Percentiles rank a stretch among this genome's conserved stretches.
Evolutionary conservation across 805 yeast species (phyloP).

Genomic region (Yamadazyma akitaensis): DNA sequence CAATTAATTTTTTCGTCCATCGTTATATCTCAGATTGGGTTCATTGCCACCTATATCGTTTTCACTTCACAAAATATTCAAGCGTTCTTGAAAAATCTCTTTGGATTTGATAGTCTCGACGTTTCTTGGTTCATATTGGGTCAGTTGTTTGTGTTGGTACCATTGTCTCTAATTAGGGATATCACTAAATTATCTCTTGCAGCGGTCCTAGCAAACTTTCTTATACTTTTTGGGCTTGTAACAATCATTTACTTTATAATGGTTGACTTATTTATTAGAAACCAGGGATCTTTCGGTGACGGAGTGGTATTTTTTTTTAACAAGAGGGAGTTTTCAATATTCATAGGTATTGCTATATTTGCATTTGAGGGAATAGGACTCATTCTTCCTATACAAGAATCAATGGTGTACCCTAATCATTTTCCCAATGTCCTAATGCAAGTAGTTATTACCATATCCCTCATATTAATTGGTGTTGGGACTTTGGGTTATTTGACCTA

Average conservation of each 20-base stretch:
- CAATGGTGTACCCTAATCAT: conserved; percentile 72
- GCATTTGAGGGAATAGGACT: conserved; percentile 88
- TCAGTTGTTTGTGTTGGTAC: conserved; percentile 60
- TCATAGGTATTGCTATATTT: conserved; percentile 80
- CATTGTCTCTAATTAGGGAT: conserved; percentile 70
- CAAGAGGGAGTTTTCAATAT: conserved; percentile 58
- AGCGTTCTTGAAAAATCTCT: conserved; percentile 57
- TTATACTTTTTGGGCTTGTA: conserved; percentile 61
- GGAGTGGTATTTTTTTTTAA: conserved; percentile 54
- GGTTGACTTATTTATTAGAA: conserved; percentile 37
- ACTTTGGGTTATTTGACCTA: conserved; percentile 67
- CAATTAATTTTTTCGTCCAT: conserved; percentile 60
- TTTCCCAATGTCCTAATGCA: conserved; percentile 62
- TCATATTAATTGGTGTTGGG: conserved; percentile 62
- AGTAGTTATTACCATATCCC: conserved; percentile 62
- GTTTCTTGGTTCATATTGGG: conserved; percentile 47
- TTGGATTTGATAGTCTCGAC: conserved; percentile 38
- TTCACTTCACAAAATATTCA: conserved; percentile 70
- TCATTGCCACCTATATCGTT: conserved; percentile 76
- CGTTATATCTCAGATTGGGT: conserved; percentile 71
- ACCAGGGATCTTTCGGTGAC: conserved; percentile 44
- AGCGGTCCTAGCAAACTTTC: conserved; percentile 68
- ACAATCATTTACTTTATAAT: conserved; percentile 59
- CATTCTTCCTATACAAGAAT: conserved; percentile 77
- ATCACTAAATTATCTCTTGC: conserved; percentile 71